Percentiles rank a stretch among this genome's conserved stretches.
These are phyloP conservation scores for Fusarium guadeloupense DNA, from an alignment of 2,329 filamentous ascomycete species.

Conservation along the genomic window DNA sequence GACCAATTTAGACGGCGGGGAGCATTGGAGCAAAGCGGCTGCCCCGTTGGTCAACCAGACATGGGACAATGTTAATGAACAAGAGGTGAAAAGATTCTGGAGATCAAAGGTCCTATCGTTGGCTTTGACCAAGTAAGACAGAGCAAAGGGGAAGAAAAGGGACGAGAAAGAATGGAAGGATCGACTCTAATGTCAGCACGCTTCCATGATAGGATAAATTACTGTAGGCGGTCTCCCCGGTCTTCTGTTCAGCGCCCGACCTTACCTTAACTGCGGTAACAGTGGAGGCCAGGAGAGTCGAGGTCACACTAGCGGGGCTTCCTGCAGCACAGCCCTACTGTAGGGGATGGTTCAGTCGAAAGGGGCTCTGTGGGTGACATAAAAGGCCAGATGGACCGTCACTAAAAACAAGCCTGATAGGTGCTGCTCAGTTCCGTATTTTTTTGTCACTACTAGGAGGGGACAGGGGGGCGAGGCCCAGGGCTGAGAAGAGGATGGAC, in stretches of 20 bases:
- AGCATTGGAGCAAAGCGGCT: constrained; percentile 35
- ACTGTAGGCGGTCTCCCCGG: constrained; percentile 21
- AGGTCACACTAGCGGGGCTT: constrained; percentile 25
- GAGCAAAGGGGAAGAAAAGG: constrained; percentile 18
- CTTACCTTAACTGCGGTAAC: not conserved
- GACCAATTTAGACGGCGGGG: constrained; percentile 24
- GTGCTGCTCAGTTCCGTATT: too few relatives aligned
- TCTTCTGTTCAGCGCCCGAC: constrained; percentile 24
- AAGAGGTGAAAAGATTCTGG: not conserved
- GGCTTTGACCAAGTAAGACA: not conserved
- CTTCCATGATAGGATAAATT: constrained; percentile 39
- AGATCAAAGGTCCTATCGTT: not conserved
- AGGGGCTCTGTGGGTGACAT: too few relatives aligned
- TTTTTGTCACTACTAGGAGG: too few relatives aligned
- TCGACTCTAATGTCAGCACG: constrained; percentile 44
- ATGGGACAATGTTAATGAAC: constrained; percentile 1
- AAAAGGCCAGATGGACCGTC: too few relatives aligned
- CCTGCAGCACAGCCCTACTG: constrained; percentile 37
- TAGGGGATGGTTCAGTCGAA: constrained; percentile 18
- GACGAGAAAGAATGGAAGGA: constrained; percentile 20
- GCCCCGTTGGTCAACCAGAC: constrained; percentile 11
- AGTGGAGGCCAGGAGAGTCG: constrained; percentile 15
- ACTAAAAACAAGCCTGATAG: too few relatives aligned
- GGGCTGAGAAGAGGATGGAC: constrained; percentile 21
- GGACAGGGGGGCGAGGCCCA: constrained; percentile 1